Evolutionary conservation across 768 basidiomycete species (phyloP).

Genomic region (Podaxis carcinomalis): DNA sequence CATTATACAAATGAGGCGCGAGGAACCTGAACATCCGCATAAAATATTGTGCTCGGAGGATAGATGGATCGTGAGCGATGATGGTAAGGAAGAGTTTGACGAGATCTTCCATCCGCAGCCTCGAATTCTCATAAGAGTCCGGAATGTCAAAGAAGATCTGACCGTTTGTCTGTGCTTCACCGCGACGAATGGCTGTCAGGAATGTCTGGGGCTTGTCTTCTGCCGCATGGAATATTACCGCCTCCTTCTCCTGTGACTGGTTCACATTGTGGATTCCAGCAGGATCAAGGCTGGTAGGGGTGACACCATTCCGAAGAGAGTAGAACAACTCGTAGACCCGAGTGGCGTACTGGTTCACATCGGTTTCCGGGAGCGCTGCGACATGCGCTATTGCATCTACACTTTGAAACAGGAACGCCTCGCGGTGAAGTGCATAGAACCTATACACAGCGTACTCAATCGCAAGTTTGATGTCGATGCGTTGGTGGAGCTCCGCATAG

Average conservation of each 20-base stretch:
- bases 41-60: slow-evolving; percentile 67
- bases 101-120: slow-evolving; percentile 59
- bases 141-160: slow-evolving; percentile 44
- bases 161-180: slow-evolving; percentile 34
- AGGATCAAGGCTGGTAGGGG: slow-evolving; percentile 43
- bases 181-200: slow-evolving; percentile 47
- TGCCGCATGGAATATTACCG: slow-evolving; percentile 61
- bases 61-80: slow-evolving; percentile 69
- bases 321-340: slow-evolving; percentile 57
- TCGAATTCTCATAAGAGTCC: slow-evolving; percentile 55
- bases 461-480: slow-evolving; percentile 55
- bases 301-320: slow-evolving; percentile 43
- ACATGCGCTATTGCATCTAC: slow-evolving; percentile 60
- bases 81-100: slow-evolving; percentile 74
- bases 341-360: slow-evolving; percentile 48
- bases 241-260: slow-evolving; percentile 63
- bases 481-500: slow-evolving; percentile 56
- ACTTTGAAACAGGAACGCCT: slow-evolving; percentile 71
- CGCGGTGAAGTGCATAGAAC: slow-evolving; percentile 71
- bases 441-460: slow-evolving; percentile 70
- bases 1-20: slow-evolving; percentile 52
- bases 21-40: slow-evolving; percentile 56
- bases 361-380: slow-evolving; percentile 41
- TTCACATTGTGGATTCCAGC: slow-evolving; percentile 67
- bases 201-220: slow-evolving; percentile 75